Evolutionary conservation across 805 yeast species (phyloP).

Genomic region (Blastobotrys americana): DNA sequence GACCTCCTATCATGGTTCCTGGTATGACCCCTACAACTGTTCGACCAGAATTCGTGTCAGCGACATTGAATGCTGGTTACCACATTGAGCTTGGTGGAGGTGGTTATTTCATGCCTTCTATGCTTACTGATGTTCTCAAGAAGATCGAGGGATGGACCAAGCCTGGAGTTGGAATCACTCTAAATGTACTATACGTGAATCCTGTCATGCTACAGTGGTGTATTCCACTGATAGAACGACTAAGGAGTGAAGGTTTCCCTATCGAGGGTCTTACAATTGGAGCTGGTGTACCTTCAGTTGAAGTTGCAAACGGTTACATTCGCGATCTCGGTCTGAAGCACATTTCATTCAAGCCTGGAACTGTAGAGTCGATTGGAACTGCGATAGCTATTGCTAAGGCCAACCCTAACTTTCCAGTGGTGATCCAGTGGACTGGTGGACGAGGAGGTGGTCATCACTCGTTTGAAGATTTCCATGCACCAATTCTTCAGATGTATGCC

Average conservation of each 20-base stretch:
- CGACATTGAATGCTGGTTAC: conserved; percentile 92
- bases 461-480: conserved; percentile 98
- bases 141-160: conserved; percentile 58
- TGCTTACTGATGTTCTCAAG: conserved; percentile 69
- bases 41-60: conserved; percentile 87
- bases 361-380: conserved; percentile 84
- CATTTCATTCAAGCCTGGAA: conserved; percentile 96
- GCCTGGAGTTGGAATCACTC: conserved; percentile 86
- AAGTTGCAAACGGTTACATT: conserved; percentile 95
- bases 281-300: conserved; percentile 98
- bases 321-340: conserved; percentile 87
- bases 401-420: conserved; percentile 94
- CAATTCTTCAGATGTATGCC: conserved; percentile 90
- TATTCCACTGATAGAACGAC: conserved; percentile 84
- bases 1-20: conserved; percentile 95
- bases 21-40: conserved; percentile 99
- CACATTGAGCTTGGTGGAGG: conserved; percentile 99
- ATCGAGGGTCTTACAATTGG: conserved; percentile 94
- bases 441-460: conserved; percentile 99
- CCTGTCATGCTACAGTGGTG: conserved; percentile 99
- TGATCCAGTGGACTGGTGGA: conserved; percentile 99
- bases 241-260: conserved; percentile 90
- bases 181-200: conserved; percentile 90
- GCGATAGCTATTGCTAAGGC: conserved; percentile 87
- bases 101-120: conserved; percentile 77